Evolutionary conservation across 2,329 filamentous ascomycete species (phyloP).

Genomic region (Ophiognomonia clavigignenti-juglandacearum): DNA sequence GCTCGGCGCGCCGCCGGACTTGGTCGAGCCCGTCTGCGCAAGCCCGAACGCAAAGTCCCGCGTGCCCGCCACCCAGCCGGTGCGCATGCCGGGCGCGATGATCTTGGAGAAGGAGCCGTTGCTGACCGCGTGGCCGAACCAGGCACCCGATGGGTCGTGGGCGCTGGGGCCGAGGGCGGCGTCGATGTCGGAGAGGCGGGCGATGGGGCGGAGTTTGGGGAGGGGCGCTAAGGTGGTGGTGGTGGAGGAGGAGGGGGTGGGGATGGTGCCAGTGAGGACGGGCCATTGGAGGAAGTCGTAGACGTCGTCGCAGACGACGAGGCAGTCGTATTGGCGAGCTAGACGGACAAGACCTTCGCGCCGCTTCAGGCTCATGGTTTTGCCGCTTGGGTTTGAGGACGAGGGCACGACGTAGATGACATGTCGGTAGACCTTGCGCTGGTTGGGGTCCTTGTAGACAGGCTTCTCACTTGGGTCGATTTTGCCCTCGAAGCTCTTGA

Average conservation of each 20-base stretch:
- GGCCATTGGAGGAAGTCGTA: conserved; percentile 91
- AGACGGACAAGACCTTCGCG: conserved; percentile 67
- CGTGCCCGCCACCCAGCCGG: conserved; percentile 82
- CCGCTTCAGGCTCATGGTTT: conserved; percentile 68
- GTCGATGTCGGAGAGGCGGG: conserved; percentile 77
- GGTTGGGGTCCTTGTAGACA: conserved; percentile 44
- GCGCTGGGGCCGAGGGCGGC: conserved; percentile 52
- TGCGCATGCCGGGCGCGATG: conserved; percentile 71
- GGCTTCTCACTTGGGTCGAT: conserved; percentile 12
- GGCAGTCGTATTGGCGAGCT: conserved; percentile 72
- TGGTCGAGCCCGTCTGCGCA: conserved; percentile 47
- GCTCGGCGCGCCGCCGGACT: conserved; percentile 53
- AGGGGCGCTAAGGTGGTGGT: conserved; percentile 20
- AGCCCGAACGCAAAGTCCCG: conserved; percentile 47
- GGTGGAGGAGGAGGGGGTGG: conserved; percentile 15
- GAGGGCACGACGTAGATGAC: conserved; percentile 86
- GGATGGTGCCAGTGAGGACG: conserved; percentile 16
- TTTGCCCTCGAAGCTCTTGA: conserved; percentile 31
- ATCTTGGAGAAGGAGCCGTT: conserved; percentile 93
- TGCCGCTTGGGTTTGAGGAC: conserved; percentile 82
- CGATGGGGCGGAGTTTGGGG: conserved; percentile 50
- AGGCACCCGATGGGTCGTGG: conserved; percentile 33
- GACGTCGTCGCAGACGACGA: conserved; percentile 87
- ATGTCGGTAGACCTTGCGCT: conserved; percentile 78
- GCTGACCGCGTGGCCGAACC: conserved; percentile 74